Percentiles rank a stretch among this genome's conserved stretches.
Evolutionary conservation across 805 yeast species (phyloP).

Genomic region (Candida palmyrensis): DNA sequence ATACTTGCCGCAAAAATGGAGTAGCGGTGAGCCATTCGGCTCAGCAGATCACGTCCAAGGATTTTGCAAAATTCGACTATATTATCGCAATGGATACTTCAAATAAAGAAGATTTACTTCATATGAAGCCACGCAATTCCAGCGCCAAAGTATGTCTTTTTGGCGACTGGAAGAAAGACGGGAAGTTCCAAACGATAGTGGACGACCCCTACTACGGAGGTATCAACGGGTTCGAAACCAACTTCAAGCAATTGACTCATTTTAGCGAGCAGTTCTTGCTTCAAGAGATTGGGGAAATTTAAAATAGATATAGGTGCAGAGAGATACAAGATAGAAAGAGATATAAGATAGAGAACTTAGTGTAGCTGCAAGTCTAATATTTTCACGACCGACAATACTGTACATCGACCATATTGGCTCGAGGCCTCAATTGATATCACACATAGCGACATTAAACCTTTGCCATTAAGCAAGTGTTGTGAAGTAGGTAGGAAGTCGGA

Average conservation of each 20-base stretch:
- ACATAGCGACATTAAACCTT: no score
- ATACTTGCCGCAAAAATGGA: constrained; percentile 63
- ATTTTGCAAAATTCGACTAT: constrained; percentile 59
- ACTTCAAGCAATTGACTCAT: constrained; percentile 68
- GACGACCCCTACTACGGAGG: constrained; percentile 96
- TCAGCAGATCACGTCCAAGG: constrained; percentile 53
- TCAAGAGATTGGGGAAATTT: constrained; percentile 33
- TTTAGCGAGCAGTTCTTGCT: constrained; percentile 69
- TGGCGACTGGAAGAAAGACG: constrained; percentile 73
- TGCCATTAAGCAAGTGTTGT: no score
- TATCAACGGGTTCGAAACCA: constrained; percentile 70
- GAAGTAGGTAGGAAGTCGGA: no score
- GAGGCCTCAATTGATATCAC: no score
- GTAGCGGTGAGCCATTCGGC: constrained; percentile 74
- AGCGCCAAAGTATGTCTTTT: constrained; percentile 55
- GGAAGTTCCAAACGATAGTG: constrained; percentile 50
- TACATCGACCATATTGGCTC: no score
- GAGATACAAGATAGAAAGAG: no score
- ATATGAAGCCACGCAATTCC: constrained; percentile 47
- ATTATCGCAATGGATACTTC: constrained; percentile 68
- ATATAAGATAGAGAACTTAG: no score
- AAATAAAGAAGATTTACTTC: constrained; percentile 47
- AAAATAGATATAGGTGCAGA: no score
- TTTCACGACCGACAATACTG: no score
- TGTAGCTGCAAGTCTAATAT: no score